phyloP scores from a whole-genome alignment of 768 basidiomycete species.

The Pulveroboletus frians region DNA sequence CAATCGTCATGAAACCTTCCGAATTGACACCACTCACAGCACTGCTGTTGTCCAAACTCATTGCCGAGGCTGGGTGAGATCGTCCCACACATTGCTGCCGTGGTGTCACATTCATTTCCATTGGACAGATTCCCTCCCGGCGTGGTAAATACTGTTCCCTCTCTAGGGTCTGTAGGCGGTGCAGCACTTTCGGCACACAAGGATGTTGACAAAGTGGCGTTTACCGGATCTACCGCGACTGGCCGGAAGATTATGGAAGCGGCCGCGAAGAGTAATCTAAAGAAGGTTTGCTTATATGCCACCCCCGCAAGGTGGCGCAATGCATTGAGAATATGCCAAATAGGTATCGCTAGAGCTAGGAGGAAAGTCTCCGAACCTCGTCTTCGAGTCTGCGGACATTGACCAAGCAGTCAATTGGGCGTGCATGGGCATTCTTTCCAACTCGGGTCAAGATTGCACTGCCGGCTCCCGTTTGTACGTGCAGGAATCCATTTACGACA shows the following conservation, averaged over 20 bases:
- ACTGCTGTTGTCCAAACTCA: slow-evolving; percentile 73
- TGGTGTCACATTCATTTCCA: slow-evolving; percentile 15
- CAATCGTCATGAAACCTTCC: slow-evolving; percentile 93
- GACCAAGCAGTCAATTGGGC: slow-evolving; percentile 84
- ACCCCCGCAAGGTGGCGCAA: slow-evolving; percentile 22
- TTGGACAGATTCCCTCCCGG: slow-evolving; percentile 76
- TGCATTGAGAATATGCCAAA: slow-evolving; percentile 10
- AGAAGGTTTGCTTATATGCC: slow-evolving; percentile 57
- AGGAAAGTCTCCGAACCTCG: slow-evolving; percentile 84
- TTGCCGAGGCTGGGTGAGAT: slow-evolving; percentile 75
- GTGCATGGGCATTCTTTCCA: slow-evolving; percentile 81
- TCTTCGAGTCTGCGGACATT: slow-evolving; percentile 89
- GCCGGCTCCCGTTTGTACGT: slow-evolving; percentile 89
- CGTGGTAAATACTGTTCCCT: slow-evolving; percentile 84
- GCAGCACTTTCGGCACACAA: slow-evolving; percentile 77
- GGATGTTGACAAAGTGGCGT: slow-evolving; percentile 91
- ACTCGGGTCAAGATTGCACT: slow-evolving; percentile 90
- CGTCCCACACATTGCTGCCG: slow-evolving; percentile 1
- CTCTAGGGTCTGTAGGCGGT: slow-evolving; percentile 76
- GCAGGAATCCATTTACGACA: slow-evolving; percentile 83
- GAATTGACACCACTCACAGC: slow-evolving; percentile 83
- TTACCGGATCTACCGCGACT: slow-evolving; percentile 88
- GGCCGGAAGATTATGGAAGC: slow-evolving; percentile 90
- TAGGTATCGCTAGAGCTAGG: slow-evolving; percentile 90
- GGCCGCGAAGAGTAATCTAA: slow-evolving; percentile 88